These are phyloP conservation scores for Tephrocybe sp. DNA, from an alignment of 768 basidiomycete species.

Conservation along the genomic window DNA sequence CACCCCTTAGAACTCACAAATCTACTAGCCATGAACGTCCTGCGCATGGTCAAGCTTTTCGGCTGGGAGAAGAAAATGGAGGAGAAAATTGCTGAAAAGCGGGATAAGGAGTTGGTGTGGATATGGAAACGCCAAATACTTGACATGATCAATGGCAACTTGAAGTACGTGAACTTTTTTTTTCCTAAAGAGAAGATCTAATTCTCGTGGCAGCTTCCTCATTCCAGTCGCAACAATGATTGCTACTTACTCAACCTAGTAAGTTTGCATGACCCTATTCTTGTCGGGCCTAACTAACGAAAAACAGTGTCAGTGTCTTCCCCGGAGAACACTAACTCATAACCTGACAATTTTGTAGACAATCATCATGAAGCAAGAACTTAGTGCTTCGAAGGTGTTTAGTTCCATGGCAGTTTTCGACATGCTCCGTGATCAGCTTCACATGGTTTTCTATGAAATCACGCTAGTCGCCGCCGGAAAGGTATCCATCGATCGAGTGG, in stretches of 20 bases:
- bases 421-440: constrained; percentile 51
- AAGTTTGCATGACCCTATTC: constrained; percentile 19
- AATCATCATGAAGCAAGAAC: constrained; percentile 35
- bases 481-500: constrained; percentile 60
- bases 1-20: constrained; percentile 2
- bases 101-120: constrained; percentile 58
- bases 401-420: constrained; percentile 61
- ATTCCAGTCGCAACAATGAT: constrained; percentile 68
- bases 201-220: constrained; percentile 36
- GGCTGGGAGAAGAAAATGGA: constrained; percentile 62
- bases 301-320: constrained; percentile 3
- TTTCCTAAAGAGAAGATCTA: neutral
- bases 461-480: constrained; percentile 36
- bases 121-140: constrained; percentile 53
- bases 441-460: constrained; percentile 29
- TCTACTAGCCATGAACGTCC: constrained; percentile 46
- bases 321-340: neutral
- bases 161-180: constrained; percentile 34
- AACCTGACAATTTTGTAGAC: constrained; percentile 23
- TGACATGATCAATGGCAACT: constrained; percentile 38
- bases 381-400: constrained; percentile 45
- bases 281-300: neutral
- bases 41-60: constrained; percentile 73
- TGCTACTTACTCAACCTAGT: constrained; percentile 61
- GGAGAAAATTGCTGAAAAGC: constrained; percentile 47